These are phyloP conservation scores for Saxophila tyrrhenica DNA, from an alignment of 495 filamentous ascomycete species.

Conservation along the genomic window DNA sequence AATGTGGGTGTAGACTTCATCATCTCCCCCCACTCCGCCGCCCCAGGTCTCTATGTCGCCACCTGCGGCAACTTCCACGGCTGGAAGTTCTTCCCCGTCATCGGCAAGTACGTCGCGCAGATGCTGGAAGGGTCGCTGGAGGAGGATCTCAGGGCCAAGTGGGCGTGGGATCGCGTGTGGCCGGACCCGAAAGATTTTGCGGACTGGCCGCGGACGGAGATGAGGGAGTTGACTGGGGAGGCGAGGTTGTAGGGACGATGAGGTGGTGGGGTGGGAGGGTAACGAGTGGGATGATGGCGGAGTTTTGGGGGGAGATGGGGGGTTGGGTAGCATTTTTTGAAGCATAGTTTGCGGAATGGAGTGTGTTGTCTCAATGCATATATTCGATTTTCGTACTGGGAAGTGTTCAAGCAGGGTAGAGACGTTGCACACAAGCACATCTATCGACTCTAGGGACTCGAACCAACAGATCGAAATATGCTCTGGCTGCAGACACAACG, in stretches of 20 bases:
- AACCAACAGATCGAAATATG: no score
- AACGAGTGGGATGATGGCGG: not conserved
- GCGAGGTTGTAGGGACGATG: not conserved
- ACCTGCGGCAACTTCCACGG: slow-evolving; percentile 42
- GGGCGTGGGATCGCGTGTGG: slow-evolving; percentile 25
- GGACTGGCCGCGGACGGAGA: slow-evolving; percentile 14
- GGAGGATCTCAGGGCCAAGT: slow-evolving; percentile 29
- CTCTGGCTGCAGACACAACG: no score
- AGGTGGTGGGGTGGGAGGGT: not conserved
- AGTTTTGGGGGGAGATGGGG: not conserved
- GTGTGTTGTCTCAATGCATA: no score
- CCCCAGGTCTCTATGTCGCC: slow-evolving; percentile 35
- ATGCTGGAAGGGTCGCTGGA: slow-evolving; percentile 31
- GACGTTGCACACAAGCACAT: no score
- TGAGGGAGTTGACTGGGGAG: slow-evolving; percentile 2
- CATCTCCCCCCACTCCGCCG: slow-evolving; percentile 22
- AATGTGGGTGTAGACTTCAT: slow-evolving; percentile 25
- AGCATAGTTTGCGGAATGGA: no score
- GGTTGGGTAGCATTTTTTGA: no score
- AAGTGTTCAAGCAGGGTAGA: no score
- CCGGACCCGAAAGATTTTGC: slow-evolving; percentile 2
- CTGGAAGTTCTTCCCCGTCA: slow-evolving; percentile 41
- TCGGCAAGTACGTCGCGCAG: slow-evolving; percentile 36
- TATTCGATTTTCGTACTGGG: no score
- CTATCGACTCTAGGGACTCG: no score